Base-by-base conservation (phyloP, 2,329 filamentous ascomycete species). In the Penicillium sp. region DNA sequence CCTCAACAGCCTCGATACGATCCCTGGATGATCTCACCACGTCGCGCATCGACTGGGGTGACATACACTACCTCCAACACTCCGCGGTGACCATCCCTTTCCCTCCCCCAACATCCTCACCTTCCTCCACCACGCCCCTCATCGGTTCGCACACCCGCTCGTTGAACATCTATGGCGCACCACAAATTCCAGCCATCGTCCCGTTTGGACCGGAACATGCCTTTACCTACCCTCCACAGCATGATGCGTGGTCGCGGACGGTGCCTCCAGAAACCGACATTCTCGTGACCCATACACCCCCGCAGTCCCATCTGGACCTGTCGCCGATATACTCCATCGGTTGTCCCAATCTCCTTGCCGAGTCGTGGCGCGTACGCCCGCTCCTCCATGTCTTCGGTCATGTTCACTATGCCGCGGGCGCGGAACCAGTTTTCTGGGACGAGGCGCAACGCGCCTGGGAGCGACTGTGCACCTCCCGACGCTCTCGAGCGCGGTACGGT, bases 321-420 rank as follows among this genome's bases (percentile, higher is more conserved):
- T 66, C 65, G 15, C 64, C 65, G 1, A 50, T 82, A 49, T 73
- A 79, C 34, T 78, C 73, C 2, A 67, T 87, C 30, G 87, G 85
- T 38, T 89, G 84, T 48, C 76, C 79, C 5, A 74, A 76, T 39
- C 72, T 94, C 4, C 71, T 90, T 4, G 65, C 71, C 10, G 87
- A 93, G 55, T 63, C 84, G 12, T 85, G 83, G 79, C 76, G 83
- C 23, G 78, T 87, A 8, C 79, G 77, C 45, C 88, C 88, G 0
- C 70, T 70, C 9, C 67, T 94, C 10, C 86, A 94, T 61, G 75
- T 94, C 32, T 94, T 92, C 59, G 88, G 87, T 1, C 88, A 95
- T 62, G 75, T 89, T 15, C 88, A 95, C 66, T 83, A 75, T 55
- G 84, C 79, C 6, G 76, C 83, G 30, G 88, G 87, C 11, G 70